Evolutionary conservation across 257 asterid species (phyloP).

Genomic region (Solanum lignicaule): DNA sequence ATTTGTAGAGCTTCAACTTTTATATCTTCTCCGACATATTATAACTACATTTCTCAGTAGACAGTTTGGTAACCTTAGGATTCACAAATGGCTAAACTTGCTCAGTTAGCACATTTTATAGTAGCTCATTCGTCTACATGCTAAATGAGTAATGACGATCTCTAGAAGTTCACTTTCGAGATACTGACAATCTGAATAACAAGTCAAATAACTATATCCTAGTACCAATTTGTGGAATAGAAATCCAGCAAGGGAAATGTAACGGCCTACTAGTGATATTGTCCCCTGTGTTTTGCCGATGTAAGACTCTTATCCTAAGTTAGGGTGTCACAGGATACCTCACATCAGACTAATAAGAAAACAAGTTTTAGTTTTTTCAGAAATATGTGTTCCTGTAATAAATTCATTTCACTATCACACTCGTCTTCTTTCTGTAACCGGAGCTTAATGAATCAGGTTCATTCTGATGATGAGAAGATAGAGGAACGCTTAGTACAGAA

Average conservation of each 20-base stretch:
- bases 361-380: background rate
- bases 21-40: background rate
- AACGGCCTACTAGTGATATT: background rate
- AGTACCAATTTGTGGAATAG: background rate
- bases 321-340: background rate
- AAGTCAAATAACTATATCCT: background rate
- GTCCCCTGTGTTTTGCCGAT: background rate
- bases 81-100: background rate
- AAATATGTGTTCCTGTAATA: background rate
- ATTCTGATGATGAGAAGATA: conserved; percentile 18
- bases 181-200: background rate
- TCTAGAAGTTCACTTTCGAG: background rate
- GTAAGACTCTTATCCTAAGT: background rate
- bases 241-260: background rate
- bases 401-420: background rate
- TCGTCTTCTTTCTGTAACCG: background rate
- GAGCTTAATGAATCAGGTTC: conserved; percentile 13
- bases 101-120: background rate
- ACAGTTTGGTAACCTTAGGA: background rate
- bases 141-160: background rate
- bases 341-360: background rate
- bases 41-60: background rate
- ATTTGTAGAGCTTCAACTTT: background rate
- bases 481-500: conserved; percentile 35
- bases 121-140: background rate